Evolutionary conservation across 768 basidiomycete genomes (phyloP).

Genomic region (Lactarius akahatsu): DNA sequence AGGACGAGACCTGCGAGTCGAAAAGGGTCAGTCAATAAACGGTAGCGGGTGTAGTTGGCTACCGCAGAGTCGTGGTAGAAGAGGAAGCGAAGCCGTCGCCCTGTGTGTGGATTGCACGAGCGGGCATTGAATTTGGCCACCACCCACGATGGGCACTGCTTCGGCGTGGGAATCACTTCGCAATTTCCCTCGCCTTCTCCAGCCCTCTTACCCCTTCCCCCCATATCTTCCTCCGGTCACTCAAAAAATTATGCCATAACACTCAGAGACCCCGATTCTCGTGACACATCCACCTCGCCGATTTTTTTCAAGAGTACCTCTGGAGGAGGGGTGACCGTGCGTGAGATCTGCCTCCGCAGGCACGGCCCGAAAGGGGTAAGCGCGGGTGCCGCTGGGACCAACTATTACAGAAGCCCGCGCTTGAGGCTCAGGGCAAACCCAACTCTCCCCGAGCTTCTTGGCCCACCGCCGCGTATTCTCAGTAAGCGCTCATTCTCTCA

Average conservation of each 20-base stretch:
- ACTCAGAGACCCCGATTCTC: not conserved
- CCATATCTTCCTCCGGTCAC: not conserved
- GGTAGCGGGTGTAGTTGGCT: slow-evolving; percentile 11
- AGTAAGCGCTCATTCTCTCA: slow-evolving; percentile 18
- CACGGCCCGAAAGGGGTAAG: slow-evolving; percentile 26
- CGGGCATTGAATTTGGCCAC: slow-evolving; percentile 32
- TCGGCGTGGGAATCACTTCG: slow-evolving; percentile 27
- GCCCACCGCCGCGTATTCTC: slow-evolving; percentile 14
- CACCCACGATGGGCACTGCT: slow-evolving; percentile 30
- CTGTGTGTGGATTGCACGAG: slow-evolving; percentile 28
- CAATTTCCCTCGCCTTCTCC: slow-evolving; percentile 26
- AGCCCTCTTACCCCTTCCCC: slow-evolving; percentile 8
- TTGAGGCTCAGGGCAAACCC: slow-evolving; percentile 26
- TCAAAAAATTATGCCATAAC: not conserved
- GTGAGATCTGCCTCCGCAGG: slow-evolving; percentile 28
- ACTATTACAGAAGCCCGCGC: slow-evolving; percentile 29
- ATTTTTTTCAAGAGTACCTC: slow-evolving; percentile 21
- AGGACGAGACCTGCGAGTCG: not conserved
- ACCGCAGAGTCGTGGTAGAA: slow-evolving; percentile 25
- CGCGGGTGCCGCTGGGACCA: slow-evolving; percentile 29
- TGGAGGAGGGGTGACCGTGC: not conserved
- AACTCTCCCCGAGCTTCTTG: slow-evolving; percentile 20
- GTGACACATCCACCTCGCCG: slow-evolving; percentile 8
- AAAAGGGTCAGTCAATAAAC: slow-evolving; percentile 11
- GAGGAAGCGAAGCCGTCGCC: slow-evolving; percentile 27